Evolutionary conservation across 352 stramenopile species (phyloP), one percentile per base, ranked within the genome.

Genomic region (Phytophthora colocasiae): DNA sequence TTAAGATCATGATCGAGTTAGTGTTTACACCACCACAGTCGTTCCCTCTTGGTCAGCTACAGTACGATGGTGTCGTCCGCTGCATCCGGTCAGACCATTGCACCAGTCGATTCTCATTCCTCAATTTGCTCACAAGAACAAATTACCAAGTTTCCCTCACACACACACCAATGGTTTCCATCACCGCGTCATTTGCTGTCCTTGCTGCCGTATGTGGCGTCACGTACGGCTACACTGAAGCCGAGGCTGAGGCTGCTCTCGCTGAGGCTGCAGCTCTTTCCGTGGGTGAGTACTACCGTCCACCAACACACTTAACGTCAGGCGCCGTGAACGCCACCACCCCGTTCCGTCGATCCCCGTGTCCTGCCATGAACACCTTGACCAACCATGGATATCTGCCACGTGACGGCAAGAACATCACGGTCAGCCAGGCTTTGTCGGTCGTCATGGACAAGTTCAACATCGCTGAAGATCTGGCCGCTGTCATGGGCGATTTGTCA

Each of bases 331-430:
- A 70, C 38, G 63, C 65, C 1, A 64, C 61, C 1, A 57, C 72
- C 2, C 34, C 59, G 17, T 85, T 74, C 58, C 46, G 58, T 22
- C 76, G 76, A 1, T 78, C 57, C 4, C 80, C 77, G 5, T 89
- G 77, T 22, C 80, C 80, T 10, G 75, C 69, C 22, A 64, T 86
- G 53, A 89, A 89, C 55, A 62, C 79, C 15, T 62, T 88, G 15
- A 74, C 77, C 22, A 88, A 85, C 66, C 77, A 88, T 63, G 75
- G 75, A 22, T 62, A 77, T 19, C 29, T 89, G 15, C 72, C 77
- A 8, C 74, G 77, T 24, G 68, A 71, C 31, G 76, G 76, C n/a
- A 76, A 70, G 34, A 78, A 75, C 50, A 54, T 85, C 32, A 78
- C 63, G 3, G 50, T 68, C 34, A 45, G 54, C 19, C 31, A 50